Evolutionary conservation across 2,329 filamentous ascomycete species (phyloP).

Genomic region (Fusarium nematophilum): DNA sequence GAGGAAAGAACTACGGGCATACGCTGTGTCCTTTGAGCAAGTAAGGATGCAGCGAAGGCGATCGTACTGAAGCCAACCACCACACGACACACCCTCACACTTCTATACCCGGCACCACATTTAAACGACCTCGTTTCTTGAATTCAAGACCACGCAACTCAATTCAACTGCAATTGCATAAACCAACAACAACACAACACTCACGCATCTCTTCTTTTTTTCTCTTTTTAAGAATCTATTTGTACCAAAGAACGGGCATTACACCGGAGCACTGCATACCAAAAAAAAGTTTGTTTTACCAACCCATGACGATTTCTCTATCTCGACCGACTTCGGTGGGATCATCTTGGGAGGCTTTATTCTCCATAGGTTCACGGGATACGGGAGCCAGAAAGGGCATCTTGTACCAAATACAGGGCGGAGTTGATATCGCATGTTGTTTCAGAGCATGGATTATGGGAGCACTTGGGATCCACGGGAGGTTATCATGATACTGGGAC

Average conservation of each 20-base stretch:
- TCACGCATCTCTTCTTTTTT: slow-evolving; percentile 37
- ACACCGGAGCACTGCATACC: slow-evolving; percentile 62
- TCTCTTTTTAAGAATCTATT: slow-evolving; percentile 45
- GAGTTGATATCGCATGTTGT: slow-evolving; percentile 47
- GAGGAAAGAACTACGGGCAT: slow-evolving; percentile 82
- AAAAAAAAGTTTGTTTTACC: slow-evolving; percentile 51
- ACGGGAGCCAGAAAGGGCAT: slow-evolving; percentile 40
- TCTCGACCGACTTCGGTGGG: slow-evolving; percentile 32
- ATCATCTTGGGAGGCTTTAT: slow-evolving; percentile 41
- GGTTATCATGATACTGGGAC: slow-evolving; percentile 48
- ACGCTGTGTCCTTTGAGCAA: slow-evolving; percentile 90
- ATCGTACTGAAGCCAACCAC: slow-evolving; percentile 58
- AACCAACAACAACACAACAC: slow-evolving; percentile 30
- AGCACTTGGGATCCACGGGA: slow-evolving; percentile 44
- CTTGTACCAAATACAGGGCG: slow-evolving; percentile 48
- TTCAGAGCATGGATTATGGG: slow-evolving; percentile 51
- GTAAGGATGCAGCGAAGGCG: slow-evolving; percentile 71
- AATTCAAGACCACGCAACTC: slow-evolving; percentile 47
- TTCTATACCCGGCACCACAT: slow-evolving; percentile 25
- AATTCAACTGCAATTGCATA: slow-evolving; percentile 38
- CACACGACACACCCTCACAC: slow-evolving; percentile 1
- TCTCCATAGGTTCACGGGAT: slow-evolving; percentile 38
- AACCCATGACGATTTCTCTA: slow-evolving; percentile 38
- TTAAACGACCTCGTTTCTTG: slow-evolving; percentile 12
- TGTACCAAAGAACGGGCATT: slow-evolving; percentile 60